A percentile compares a stretch with the other conserved stretches of the same genome.
phyloP scores from a whole-genome alignment of 2,329 filamentous ascomycete species.

The Sodiomyces alkalinus region DNA sequence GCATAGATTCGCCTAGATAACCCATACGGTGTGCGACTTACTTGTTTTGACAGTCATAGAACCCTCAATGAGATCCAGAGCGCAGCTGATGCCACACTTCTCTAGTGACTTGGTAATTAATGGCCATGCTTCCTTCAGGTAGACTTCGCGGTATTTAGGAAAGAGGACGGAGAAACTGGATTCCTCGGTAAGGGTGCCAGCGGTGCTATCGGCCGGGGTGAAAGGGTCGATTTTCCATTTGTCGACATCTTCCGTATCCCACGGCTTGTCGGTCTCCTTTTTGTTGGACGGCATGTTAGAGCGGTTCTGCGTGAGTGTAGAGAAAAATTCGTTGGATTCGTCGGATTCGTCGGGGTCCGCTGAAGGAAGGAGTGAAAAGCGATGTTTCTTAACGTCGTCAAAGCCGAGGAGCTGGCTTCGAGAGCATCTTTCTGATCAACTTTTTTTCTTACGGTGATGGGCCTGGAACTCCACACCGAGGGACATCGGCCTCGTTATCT shows the following conservation, averaged over 20 bases:
- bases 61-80: conserved; percentile 86
- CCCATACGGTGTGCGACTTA: conserved; percentile 50
- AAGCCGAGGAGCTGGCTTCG: too few relatives aligned
- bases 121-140: conserved; percentile 86
- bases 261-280: conserved; percentile 82
- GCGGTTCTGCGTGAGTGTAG: too few relatives aligned
- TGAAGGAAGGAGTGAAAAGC: too few relatives aligned
- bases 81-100: conserved; percentile 78
- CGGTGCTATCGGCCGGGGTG: conserved; percentile 69
- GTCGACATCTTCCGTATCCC: conserved; percentile 94
- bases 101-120: conserved; percentile 77
- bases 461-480: conserved; percentile 1
- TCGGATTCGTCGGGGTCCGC: too few relatives aligned
- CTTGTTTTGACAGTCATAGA: conserved; percentile 96
- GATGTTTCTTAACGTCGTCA: too few relatives aligned
- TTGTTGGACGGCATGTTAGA: conserved; percentile 79
- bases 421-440: background rate
- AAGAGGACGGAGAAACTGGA: conserved; percentile 80
- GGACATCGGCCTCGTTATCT: background rate
- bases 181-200: conserved; percentile 81
- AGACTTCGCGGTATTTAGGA: conserved; percentile 91
- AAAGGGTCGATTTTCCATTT: conserved; percentile 92
- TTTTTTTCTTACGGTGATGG: conserved; percentile 2
- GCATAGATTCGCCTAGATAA: too few relatives aligned
- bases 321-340: too few relatives aligned